Base-by-base conservation (phyloP, 2,329 filamentous ascomycete species). In the Sphaerostilbella broomeana region DNA sequence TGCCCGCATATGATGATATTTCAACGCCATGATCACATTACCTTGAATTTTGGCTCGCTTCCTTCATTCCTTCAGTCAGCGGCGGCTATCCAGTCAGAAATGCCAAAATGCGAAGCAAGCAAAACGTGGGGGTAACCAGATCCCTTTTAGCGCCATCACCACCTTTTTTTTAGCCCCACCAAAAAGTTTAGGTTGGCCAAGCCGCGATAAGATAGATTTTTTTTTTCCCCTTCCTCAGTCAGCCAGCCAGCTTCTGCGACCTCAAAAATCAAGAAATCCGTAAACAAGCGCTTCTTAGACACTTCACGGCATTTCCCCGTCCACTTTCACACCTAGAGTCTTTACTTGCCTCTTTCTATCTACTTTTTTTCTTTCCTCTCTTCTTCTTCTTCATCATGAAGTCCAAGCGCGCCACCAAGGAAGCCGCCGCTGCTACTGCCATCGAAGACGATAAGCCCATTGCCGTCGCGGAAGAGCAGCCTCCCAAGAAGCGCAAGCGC, bases 321-420 rank as follows among this genome's bases (percentile, higher is more conserved):
- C 29, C 16, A 10, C 22, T 20, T 21, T 6, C 16, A n/a, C n/a
- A n/a, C n/a, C n/a, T 9, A 30, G 12, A 30, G 12, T 3, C 15
- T 30, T 13, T 30, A 9, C 20, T 17, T 6, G 4, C n/a, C 11
- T 32, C 21, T 6, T 17, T 2, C 10, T n/a, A 13, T 4, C 27
- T 13, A 26, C 7, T 18, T n/a, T 19, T n/a, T 3, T 25, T 22
- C 9, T 19, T 24, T 6, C 1, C 6, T 17, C 16, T 6, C 15
- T 5, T 15, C 13, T 9, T 4, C 11, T 13, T n/a, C 1, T 16
- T 2, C 36, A 42, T 24, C 28, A 56, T 59, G 55, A 65, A 65
- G 51, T 65, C 60, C 56, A 65, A 65, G 46, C 60, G 62, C 37
- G 61, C 61, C 26, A 56, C n/a, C n/a, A n/a, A 56, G 41, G 61